Base-by-base conservation (phyloP, 495 filamentous ascomycete species). In the Penicillium simplicissimum region DNA sequence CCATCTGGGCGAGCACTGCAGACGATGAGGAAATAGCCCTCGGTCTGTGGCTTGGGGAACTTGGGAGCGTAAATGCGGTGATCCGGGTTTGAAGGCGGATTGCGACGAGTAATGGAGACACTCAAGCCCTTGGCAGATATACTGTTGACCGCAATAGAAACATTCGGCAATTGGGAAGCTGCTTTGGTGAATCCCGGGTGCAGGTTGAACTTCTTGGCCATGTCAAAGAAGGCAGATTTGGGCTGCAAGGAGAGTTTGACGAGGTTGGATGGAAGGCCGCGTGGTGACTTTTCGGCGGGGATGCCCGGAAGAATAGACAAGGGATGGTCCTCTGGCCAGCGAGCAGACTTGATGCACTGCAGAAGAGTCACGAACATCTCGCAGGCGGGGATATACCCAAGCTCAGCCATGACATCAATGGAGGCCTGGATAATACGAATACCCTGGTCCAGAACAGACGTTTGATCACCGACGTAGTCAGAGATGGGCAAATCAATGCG, bases 391-490 rank as follows among this genome's bases (percentile, higher is more conserved):
- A 91, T 76, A 69, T 89, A 88, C 19, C 92, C 92, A 1, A 97
- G 72, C 73, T 99, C 95, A n/a, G 96, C 89, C 66, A 99, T 82
- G 15, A 96, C 88, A 68, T 99, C 95, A 60, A 98, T 94, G 9
- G 88, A 88, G 13, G 95, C 95, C 61, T 90, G 83, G 57, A 97
- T 88, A 71, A 98, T 92, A 86, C 95, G 94, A 61, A 99, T 94
- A 25, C 90, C 90, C 68, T 99, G 95, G 75, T 99, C 95, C 11
- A 98, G 83, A 8, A 96, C 91, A 34, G 86, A 88, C 47, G 84
- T 91, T 70, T 94, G 91, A 74, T 99, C 95, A 65, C 94, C 95
- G 8, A 98, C 91, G 64, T 99, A 99, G 79, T 99, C 95, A 1
- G 92, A 89, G 54, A 99, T 97, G 8, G 95, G 95, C 28, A 99